Evolutionary conservation across 768 basidiomycete genomes (phyloP).

Genomic region (Mycena floridula): DNA sequence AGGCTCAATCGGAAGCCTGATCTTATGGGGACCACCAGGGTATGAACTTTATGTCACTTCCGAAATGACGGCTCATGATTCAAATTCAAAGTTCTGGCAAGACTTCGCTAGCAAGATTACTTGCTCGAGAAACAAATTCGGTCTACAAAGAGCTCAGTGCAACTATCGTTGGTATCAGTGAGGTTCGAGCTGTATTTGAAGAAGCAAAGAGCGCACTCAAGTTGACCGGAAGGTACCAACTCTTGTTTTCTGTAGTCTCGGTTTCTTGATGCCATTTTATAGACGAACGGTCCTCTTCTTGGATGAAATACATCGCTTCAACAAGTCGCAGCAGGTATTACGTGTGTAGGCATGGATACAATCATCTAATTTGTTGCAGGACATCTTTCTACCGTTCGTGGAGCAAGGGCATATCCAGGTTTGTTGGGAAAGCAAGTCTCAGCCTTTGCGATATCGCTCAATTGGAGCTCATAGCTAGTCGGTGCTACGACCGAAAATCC

Average conservation of each 20-base stretch:
- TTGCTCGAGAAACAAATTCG: conserved; percentile 53
- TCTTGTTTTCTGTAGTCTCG: background rate
- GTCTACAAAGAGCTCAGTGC: conserved; percentile 75
- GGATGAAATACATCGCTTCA: conserved; percentile 83
- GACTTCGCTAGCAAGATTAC: conserved; percentile 68
- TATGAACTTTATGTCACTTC: conserved; percentile 14
- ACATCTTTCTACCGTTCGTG: conserved; percentile 75
- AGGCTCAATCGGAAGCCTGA: conserved; percentile 51
- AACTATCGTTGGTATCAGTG: conserved; percentile 61
- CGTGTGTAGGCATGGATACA: background rate
- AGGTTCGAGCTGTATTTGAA: conserved; percentile 69
- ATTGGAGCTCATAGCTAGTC: conserved; percentile 39
- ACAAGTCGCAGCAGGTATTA: conserved; percentile 58
- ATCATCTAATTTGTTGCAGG: conserved; percentile 30
- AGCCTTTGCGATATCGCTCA: background rate
- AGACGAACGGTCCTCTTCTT: conserved; percentile 74
- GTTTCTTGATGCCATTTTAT: conserved; percentile 1
- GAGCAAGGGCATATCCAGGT: conserved; percentile 75
- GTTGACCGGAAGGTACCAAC: conserved; percentile 53
- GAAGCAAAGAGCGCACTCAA: conserved; percentile 64
- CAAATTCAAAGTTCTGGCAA: conserved; percentile 49
- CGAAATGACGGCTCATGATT: background rate
- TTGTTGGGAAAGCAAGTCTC: no score
- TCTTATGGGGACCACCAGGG: conserved; percentile 78
- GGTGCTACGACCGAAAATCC: conserved; percentile 91